Conservation (phyloP, 176 grass and related monocot species). For the Avena atlantica region DNA sequence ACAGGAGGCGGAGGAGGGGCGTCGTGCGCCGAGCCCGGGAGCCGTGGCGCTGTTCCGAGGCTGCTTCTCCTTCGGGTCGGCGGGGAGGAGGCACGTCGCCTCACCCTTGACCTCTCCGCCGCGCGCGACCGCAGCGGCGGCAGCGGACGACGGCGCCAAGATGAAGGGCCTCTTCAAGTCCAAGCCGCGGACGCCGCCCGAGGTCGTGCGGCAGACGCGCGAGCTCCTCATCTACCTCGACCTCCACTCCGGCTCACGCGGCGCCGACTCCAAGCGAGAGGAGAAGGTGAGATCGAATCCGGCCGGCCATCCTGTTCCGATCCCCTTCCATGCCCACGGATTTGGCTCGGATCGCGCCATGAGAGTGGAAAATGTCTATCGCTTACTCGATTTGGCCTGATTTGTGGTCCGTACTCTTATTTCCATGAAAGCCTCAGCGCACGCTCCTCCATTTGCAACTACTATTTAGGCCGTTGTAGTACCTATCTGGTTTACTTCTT, state of each 20-base stretch:
- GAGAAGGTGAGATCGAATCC: slow-evolving; percentile 77
- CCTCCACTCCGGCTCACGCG: slow-evolving; percentile 44
- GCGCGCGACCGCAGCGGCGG: slow-evolving; percentile 28
- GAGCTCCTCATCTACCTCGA: slow-evolving; percentile 76
- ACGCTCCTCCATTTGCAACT: slow-evolving; percentile 10
- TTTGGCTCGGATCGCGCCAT: background rate
- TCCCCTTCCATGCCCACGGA: background rate
- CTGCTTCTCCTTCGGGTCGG: slow-evolving; percentile 66
- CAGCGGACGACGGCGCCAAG: slow-evolving; percentile 54
- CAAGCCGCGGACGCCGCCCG: slow-evolving; percentile 80
- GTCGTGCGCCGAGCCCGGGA: background rate
- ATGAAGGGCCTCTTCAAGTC: slow-evolving; percentile 98
- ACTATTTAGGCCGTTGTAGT: background rate
- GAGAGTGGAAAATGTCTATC: background rate
- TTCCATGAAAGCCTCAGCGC: background rate
- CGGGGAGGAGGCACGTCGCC: slow-evolving; percentile 51
- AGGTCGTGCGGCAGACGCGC: slow-evolving; percentile 81
- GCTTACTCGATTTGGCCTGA: background rate
- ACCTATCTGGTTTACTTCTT: background rate
- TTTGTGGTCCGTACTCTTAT: slow-evolving; percentile 20
- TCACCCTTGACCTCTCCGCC: slow-evolving; percentile 53
- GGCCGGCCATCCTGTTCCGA: background rate
- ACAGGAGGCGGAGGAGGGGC: slow-evolving; percentile 15
- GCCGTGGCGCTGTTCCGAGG: slow-evolving; percentile 57
- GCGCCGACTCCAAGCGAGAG: slow-evolving; percentile 69